Evolutionary conservation across 441 rosid genomes (phyloP), one percentile per base, ranked within the genome.

Genomic region (Breynia disticha): DNA sequence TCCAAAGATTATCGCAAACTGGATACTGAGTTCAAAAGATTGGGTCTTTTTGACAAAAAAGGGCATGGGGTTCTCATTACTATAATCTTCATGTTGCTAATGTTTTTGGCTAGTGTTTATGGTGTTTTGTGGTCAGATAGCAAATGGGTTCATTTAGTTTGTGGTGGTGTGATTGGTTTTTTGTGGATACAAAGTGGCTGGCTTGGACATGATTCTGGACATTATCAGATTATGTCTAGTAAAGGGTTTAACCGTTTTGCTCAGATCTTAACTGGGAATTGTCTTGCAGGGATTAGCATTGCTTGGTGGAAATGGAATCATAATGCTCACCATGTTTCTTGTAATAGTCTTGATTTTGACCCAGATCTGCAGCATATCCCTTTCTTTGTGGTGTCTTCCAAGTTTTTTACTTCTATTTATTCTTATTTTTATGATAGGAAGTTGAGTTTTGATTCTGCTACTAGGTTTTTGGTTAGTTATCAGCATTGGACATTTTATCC

Each of bases 291-390:
- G 46, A 65, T 83, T n/a, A 77, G 87, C 54, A 80, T 80, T 50
- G 84, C 45, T 22, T 80, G 90, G 90, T 83, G 90, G 90, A 83
- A 78, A 60, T 54, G 84, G 75, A 80, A 70, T 65, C 90, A 83
- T 54, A 83, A 75, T 41, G 77, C 84, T 39, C 90, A 83, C 57
- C 87, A 80, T 67, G 75, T 83, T 59, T 78, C 84, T 37, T 76
- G 82, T 46, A 83, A 83, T 52, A 83, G 84, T 47, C 83, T 83
- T 11, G 87, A 83, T 28, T 75, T 66, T 55, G 91, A 79, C 50
- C 90, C 90, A 13, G 90, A 83, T 67, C 81, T 80, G 62, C 87
- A 83, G 56, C 90, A 83, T 77, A 73, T 83, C 71, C 90, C 90
- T 11, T 45, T 83, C 0, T 83, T 83, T 18, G 81, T 60, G 65